Percentiles rank a stretch among this genome's conserved stretches.
These are phyloP conservation scores for Chenopodium formosanum DNA, from an alignment of 148 eudicot genomes.

Conservation along the genomic window DNA sequence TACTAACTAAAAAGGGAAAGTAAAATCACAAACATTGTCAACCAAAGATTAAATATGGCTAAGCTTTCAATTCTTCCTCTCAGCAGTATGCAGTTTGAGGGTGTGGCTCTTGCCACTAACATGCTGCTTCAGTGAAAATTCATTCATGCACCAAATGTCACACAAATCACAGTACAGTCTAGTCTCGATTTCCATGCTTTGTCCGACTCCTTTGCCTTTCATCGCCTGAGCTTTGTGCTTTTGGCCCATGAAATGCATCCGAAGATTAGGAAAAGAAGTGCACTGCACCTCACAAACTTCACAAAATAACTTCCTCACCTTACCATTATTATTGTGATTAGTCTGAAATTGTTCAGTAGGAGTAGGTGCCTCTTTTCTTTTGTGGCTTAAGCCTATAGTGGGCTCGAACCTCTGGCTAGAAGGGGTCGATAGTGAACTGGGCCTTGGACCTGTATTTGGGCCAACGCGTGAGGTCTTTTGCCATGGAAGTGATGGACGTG, in stretches of 20 bases:
- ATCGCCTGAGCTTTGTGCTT: constrained; percentile 43
- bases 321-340: not conserved
- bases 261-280: constrained; percentile 21
- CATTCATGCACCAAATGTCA: constrained; percentile 32
- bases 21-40: not conserved
- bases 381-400: constrained; percentile 3
- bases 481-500: not conserved
- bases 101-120: constrained; percentile 30
- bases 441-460: not conserved
- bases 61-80: not conserved
- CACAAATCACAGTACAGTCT: constrained; percentile 21
- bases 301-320: constrained; percentile 20
- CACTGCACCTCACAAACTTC: constrained; percentile 26
- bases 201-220: not conserved
- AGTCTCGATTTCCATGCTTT: not conserved
- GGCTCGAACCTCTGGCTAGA: not conserved
- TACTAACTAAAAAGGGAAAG: too few species aligned
- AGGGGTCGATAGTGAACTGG: not conserved
- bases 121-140: constrained; percentile 27
- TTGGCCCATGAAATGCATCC: constrained; percentile 47
- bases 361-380: constrained; percentile 23
- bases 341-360: not conserved
- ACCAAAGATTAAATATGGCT: not conserved
- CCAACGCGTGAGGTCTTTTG: not conserved
- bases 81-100: constrained; percentile 20